Conservation (phyloP, 805 yeast genomes). For the Nakazawaea ernobii region DNA sequence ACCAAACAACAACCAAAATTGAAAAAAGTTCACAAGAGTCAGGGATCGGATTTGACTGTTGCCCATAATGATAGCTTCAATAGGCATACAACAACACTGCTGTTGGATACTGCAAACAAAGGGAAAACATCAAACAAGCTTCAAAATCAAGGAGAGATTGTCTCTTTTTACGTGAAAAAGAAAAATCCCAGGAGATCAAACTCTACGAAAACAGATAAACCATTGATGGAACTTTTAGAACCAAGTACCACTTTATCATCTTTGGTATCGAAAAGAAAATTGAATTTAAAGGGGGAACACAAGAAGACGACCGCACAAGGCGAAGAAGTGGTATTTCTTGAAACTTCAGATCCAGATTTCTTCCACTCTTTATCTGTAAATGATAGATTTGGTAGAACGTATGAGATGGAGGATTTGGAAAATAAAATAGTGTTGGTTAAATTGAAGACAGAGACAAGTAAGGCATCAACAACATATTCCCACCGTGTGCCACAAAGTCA, state of each 20-base stretch:
- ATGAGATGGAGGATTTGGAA: slow-evolving; percentile 4
- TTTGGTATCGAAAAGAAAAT: neutral
- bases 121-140: neutral
- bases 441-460: neutral
- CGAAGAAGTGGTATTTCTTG: slow-evolving; percentile 1
- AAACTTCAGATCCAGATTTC: slow-evolving; percentile 7
- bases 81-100: neutral
- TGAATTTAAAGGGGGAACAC: neutral
- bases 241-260: neutral
- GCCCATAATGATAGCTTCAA: neutral
- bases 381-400: slow-evolving; percentile 6
- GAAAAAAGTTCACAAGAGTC: too few relatives aligned
- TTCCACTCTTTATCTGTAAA: slow-evolving; percentile 1
- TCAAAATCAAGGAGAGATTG: slow-evolving; percentile 5
- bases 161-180: slow-evolving; percentile 5
- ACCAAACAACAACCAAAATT: too few relatives aligned
- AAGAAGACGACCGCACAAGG: neutral
- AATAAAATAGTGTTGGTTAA: slow-evolving; percentile 5
- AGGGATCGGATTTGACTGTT: neutral
- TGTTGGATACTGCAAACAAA: neutral
- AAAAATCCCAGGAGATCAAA: neutral
- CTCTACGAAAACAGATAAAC: neutral
- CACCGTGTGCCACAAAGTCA: neutral
- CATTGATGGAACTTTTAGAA: neutral
- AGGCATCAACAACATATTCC: neutral